A percentile compares a stretch with the other conserved stretches of the same genome.
These are phyloP conservation scores for Penicillium sp. DNA, from an alignment of 2,329 filamentous ascomycete genomes.

Conservation along the genomic window DNA sequence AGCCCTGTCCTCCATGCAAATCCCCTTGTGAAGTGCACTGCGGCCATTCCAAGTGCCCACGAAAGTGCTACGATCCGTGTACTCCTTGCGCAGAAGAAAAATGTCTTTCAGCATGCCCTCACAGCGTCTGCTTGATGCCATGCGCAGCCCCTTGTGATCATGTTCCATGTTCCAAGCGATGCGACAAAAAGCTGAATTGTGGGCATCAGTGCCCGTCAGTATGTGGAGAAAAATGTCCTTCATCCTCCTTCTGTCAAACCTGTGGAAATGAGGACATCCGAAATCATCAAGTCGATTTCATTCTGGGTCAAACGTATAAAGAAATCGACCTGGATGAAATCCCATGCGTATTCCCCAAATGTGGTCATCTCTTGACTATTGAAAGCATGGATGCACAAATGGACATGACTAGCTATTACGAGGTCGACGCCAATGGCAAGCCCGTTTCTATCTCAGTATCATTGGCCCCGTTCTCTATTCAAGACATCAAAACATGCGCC, in stretches of 20 bases:
- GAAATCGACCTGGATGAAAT: constrained; percentile 60
- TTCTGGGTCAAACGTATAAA: constrained; percentile 55
- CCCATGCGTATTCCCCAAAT: constrained; percentile 63
- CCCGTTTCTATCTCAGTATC: constrained; percentile 27
- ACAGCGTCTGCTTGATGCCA: constrained; percentile 53
- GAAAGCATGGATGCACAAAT: constrained; percentile 63
- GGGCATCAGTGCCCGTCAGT: constrained; percentile 65
- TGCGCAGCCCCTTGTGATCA: constrained; percentile 68
- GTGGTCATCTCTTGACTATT: constrained; percentile 63
- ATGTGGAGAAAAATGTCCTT: constrained; percentile 65
- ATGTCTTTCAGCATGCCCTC: constrained; percentile 58
- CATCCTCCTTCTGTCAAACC: constrained; percentile 54
- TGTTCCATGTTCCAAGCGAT: constrained; percentile 64
- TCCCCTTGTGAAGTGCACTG: constrained; percentile 57
- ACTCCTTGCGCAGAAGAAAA: constrained; percentile 57
- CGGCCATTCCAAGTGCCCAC: constrained; percentile 57
- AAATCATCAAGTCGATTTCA: constrained; percentile 55
- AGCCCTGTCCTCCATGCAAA: constrained; percentile 31
- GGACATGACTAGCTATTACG: constrained; percentile 46
- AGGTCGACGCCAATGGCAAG: constrained; percentile 24
- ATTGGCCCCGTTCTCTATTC: constrained; percentile 52
- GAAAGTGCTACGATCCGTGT: constrained; percentile 60
- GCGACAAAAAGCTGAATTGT: constrained; percentile 54
- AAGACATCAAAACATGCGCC: constrained; percentile 56
- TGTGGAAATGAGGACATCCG: constrained; percentile 51